Conservation (phyloP, 768 basidiomycete species). For the Lactifluus piperatus region DNA sequence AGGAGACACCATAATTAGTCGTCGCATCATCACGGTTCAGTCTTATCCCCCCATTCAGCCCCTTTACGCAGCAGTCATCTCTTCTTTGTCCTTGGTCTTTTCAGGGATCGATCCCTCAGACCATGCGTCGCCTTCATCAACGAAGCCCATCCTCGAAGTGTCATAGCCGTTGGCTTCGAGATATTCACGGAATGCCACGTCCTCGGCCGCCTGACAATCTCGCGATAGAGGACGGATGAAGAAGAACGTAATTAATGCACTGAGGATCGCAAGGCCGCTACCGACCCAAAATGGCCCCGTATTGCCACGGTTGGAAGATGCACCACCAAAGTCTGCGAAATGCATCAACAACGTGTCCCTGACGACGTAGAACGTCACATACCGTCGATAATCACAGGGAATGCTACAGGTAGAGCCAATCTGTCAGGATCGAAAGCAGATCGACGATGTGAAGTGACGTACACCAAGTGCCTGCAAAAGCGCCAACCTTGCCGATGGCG, state of each 20-base stretch:
- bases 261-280: constrained; percentile 74
- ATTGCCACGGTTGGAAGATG: constrained; percentile 44
- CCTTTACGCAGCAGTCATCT: not conserved
- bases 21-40: not conserved
- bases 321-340: constrained; percentile 51
- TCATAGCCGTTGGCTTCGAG: constrained; percentile 75
- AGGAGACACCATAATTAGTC: not conserved
- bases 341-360: not conserved
- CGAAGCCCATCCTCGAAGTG: constrained; percentile 60
- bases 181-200: constrained; percentile 73
- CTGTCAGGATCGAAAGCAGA: not conserved
- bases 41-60: not conserved
- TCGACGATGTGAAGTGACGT: constrained; percentile 21
- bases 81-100: constrained; percentile 14
- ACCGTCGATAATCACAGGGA: constrained; percentile 60
- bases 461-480: constrained; percentile 80
- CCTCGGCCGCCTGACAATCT: constrained; percentile 77
- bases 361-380: constrained; percentile 14
- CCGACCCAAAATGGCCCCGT: constrained; percentile 87
- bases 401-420: constrained; percentile 33
- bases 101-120: constrained; percentile 17
- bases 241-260: constrained; percentile 62
- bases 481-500: constrained; percentile 78
- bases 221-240: constrained; percentile 66
- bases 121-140: constrained; percentile 22